Percentiles rank a stretch among this genome's conserved stretches.
Conservation (phyloP, 768 basidiomycete species). For the Leucosporidium scottii region DNA sequence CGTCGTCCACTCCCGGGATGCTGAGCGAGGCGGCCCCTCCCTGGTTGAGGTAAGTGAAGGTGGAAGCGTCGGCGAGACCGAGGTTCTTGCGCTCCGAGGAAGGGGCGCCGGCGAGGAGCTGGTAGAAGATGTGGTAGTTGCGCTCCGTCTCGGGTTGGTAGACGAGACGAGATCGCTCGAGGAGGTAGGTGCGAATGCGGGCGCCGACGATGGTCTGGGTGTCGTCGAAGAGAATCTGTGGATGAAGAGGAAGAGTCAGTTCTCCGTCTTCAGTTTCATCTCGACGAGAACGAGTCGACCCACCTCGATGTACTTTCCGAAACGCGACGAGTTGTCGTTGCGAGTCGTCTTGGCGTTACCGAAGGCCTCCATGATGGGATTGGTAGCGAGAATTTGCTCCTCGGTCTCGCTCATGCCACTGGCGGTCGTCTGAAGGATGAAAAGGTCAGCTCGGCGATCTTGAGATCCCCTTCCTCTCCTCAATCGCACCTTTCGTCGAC, state of each 20-base stretch:
- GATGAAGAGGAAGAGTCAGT: background rate
- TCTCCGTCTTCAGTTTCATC: too few species aligned
- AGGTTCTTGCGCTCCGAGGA: constrained; percentile 91
- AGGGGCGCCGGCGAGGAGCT: constrained; percentile 93
- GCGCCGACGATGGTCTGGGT: constrained; percentile 96
- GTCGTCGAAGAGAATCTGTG: constrained; percentile 92
- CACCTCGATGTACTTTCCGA: constrained; percentile 99
- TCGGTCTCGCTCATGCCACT: constrained; percentile 75
- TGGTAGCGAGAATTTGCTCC: constrained; percentile 95
- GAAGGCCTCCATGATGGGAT: constrained; percentile 97
- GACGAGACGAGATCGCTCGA: constrained; percentile 94
- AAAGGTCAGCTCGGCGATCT: constrained; percentile 1
- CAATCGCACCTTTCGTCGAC: constrained; percentile 39
- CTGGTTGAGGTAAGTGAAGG: constrained; percentile 88
- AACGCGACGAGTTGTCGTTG: constrained; percentile 97
- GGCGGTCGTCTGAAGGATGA: constrained; percentile 33
- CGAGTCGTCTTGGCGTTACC: constrained; percentile 99
- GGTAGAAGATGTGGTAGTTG: constrained; percentile 99
- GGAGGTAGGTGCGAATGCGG: constrained; percentile 93
- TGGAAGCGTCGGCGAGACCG: constrained; percentile 77
- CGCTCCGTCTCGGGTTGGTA: constrained; percentile 95
- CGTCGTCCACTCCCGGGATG: constrained; percentile 89
- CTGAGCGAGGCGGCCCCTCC: constrained; percentile 81
- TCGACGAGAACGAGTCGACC: constrained; percentile 36
- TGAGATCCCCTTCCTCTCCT: too few species aligned